A percentile compares a stretch with the other conserved stretches of the same genome.
Conservation (phyloP, 495 filamentous ascomycete genomes). For the Podospora pseudoanserina region DNA sequence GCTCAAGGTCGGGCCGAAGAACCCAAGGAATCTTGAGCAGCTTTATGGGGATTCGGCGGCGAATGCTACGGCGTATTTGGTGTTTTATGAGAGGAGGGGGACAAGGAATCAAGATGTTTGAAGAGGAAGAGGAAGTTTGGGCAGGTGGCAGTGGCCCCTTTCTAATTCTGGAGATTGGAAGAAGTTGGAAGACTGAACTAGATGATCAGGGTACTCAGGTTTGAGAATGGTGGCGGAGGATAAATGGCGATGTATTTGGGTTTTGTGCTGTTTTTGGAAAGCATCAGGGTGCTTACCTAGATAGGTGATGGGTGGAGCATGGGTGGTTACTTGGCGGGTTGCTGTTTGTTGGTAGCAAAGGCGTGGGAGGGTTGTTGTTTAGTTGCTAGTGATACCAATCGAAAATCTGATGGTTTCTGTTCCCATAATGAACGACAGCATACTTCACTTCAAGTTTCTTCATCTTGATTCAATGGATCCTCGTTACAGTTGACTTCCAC, state of each 20-base stretch:
- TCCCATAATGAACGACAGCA: too few relatives aligned
- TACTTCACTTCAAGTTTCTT: too few relatives aligned
- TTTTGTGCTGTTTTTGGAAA: neutral
- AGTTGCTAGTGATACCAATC: neutral
- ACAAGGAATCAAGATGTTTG: conserved; percentile 5
- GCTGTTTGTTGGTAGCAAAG: neutral
- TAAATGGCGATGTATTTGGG: neutral
- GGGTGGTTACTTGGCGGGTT: neutral
- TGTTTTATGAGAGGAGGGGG: conserved; percentile 28
- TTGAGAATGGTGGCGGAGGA: neutral
- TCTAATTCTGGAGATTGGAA: neutral
- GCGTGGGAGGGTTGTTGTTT: neutral
- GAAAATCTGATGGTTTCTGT: neutral
- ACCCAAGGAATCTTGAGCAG: conserved; percentile 14
- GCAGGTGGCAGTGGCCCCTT: neutral
- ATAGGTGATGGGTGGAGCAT: neutral
- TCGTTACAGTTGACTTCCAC: too few relatives aligned
- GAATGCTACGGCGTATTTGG: conserved; percentile 28
- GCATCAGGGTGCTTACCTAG: neutral
- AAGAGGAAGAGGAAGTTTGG: neutral
- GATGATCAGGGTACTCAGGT: neutral
- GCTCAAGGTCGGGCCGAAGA: conserved; percentile 27
- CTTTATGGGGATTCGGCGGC: conserved; percentile 20
- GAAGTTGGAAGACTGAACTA: neutral
- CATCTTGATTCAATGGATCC: too few relatives aligned